Evolutionary conservation across 78 protist genomes (phyloP).

Genomic region (Anaeramoeba flamelloides): DNA sequence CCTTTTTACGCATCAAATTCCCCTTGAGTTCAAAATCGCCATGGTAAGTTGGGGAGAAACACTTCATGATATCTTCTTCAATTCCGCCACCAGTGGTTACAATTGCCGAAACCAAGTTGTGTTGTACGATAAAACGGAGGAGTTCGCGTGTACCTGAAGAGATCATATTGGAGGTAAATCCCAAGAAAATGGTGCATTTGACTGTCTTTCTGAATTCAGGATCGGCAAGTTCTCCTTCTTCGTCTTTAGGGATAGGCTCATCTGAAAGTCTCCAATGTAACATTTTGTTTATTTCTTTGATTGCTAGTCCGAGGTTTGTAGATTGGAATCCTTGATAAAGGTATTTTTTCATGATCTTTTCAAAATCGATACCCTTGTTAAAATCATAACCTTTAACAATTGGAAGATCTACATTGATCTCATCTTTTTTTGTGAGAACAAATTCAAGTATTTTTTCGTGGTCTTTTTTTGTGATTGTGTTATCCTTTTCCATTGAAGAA

Average conservation of each 20-base stretch:
- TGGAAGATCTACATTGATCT: too few relatives aligned
- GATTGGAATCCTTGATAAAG: constrained; percentile 71
- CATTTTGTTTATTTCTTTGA: constrained; percentile 73
- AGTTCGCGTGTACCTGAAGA: constrained; percentile 84
- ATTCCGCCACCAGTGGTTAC: constrained; percentile 97
- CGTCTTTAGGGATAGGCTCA: constrained; percentile 9
- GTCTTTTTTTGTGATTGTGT: too few relatives aligned
- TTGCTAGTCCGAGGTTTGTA: constrained; percentile 60
- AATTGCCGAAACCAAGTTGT: constrained; percentile 53
- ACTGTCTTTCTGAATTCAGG: constrained; percentile 7
- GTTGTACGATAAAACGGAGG: constrained; percentile 62
- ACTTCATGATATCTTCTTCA: constrained; percentile 96
- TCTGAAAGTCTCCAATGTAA: constrained; percentile 15
- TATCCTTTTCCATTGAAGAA: too few relatives aligned
- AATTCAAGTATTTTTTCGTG: too few relatives aligned
- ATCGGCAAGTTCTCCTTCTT: constrained; percentile 4
- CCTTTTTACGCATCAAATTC: constrained; percentile 12
- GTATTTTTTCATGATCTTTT: constrained; percentile 41
- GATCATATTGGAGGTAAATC: constrained; percentile 89
- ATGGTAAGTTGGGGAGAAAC: constrained; percentile 75
- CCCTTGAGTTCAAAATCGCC: constrained; percentile 78
- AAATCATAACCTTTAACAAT: constrained; percentile 44
- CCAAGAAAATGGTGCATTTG: constrained; percentile 61
- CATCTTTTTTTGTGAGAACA: too few relatives aligned
- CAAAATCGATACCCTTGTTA: constrained; percentile 36